Evolutionary conservation across 306 rosid genomes (phyloP).

Genomic region (Cyamopsis tetragonoloba): DNA sequence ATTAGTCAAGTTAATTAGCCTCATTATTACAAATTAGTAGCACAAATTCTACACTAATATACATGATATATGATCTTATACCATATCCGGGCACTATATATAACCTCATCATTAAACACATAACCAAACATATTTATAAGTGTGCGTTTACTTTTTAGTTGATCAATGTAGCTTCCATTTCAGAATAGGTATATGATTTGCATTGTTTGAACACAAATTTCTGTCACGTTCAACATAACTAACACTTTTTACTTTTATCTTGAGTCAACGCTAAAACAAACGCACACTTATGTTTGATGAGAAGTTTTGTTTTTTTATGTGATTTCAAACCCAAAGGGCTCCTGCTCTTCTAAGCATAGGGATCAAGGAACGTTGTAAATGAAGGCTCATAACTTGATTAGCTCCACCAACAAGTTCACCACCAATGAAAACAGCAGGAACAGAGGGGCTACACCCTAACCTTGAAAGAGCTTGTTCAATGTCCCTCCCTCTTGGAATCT

Average conservation of each 20-base stretch:
- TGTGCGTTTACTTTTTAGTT: too few relatives aligned
- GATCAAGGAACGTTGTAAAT: conserved; percentile 65
- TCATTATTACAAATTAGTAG: conserved; percentile 19
- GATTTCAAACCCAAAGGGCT: conserved; percentile 88
- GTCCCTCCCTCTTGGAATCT: conserved; percentile 76
- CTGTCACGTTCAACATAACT: too few relatives aligned
- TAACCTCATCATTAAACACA: conserved; percentile 15
- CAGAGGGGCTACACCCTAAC: conserved; percentile 73
- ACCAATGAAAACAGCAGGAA: conserved; percentile 89
- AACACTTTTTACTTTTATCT: too few relatives aligned
- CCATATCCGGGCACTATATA: conserved; percentile 1
- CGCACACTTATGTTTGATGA: too few relatives aligned
- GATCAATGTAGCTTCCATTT: too few relatives aligned
- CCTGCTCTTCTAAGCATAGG: conserved; percentile 86
- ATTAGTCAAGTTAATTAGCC: conserved; percentile 10
- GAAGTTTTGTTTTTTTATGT: too few relatives aligned
- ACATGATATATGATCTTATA: neutral
- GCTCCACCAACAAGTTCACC: conserved; percentile 81
- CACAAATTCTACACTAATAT: neutral
- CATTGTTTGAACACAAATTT: too few relatives aligned
- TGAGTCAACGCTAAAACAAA: too few relatives aligned
- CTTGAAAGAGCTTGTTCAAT: conserved; percentile 81
- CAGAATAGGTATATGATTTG: too few relatives aligned
- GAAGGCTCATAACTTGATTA: conserved; percentile 92
- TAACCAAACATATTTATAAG: conserved; percentile 21